These are phyloP conservation scores for Zalerion maritima DNA, from an alignment of 495 filamentous ascomycete genomes.

Conservation along the genomic window DNA sequence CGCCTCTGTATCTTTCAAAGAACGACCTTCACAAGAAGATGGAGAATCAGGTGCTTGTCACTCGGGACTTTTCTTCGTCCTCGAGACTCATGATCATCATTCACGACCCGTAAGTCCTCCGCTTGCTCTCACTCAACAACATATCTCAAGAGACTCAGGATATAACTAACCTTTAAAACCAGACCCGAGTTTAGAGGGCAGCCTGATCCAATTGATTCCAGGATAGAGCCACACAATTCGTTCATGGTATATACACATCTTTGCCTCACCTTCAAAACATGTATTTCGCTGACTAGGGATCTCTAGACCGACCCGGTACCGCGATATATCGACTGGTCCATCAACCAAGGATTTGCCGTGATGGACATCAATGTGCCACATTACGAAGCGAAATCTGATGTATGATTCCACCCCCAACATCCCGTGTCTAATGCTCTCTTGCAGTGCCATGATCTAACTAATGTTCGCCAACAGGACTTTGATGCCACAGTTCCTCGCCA, in stretches of 20 bases:
- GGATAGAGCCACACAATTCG: slow-evolving; percentile 64
- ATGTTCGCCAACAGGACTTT: slow-evolving; percentile 9
- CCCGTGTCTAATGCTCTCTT: neutral
- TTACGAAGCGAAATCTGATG: slow-evolving; percentile 42
- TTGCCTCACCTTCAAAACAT: neutral
- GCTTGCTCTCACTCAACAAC: neutral
- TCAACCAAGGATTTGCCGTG: slow-evolving; percentile 56
- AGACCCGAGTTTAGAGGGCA: slow-evolving; percentile 59
- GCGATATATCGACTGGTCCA: slow-evolving; percentile 71
- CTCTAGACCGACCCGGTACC: slow-evolving; percentile 58
- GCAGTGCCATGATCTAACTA: slow-evolving; percentile 1
- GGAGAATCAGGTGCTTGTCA: slow-evolving; percentile 80
- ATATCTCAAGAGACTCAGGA: too few relatives aligned
- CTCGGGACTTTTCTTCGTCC: slow-evolving; percentile 26
- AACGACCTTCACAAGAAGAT: slow-evolving; percentile 61
- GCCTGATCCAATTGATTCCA: slow-evolving; percentile 52
- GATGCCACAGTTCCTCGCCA: slow-evolving; percentile 19
- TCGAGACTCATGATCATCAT: slow-evolving; percentile 56
- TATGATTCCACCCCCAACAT: slow-evolving; percentile 14
- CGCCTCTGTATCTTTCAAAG: slow-evolving; percentile 56
- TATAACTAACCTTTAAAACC: too few relatives aligned
- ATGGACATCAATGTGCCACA: slow-evolving; percentile 84
- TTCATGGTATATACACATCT: slow-evolving; percentile 57
- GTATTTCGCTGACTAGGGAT: neutral
- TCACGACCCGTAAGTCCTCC: slow-evolving; percentile 56